Evolutionary conservation across 225 moss, liverwort and hornwort species (phyloP).

Genomic region (Pseudisothecium myosuroides): DNA sequence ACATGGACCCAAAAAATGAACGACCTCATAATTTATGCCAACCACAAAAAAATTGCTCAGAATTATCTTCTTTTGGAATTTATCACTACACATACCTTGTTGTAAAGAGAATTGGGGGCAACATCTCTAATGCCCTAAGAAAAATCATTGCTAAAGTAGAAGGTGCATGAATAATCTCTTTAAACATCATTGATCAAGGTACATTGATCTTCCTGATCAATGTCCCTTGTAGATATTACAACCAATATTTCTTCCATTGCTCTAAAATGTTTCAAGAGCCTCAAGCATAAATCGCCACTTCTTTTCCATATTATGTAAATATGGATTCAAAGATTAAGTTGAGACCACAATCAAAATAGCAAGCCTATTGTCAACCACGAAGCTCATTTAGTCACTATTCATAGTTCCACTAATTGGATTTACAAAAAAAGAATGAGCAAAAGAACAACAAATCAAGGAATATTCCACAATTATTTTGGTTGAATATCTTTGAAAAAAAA

Average conservation of each 20-base stretch:
- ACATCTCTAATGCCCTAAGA: not conserved
- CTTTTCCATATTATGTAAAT: not conserved
- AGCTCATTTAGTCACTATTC: not conserved
- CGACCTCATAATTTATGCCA: not conserved
- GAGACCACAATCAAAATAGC: not conserved
- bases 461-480: not conserved
- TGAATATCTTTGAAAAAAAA: not conserved
- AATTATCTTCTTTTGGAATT: not conserved
- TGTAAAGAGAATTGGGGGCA: not conserved
- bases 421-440: no score
- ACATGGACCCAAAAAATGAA: not conserved
- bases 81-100: not conserved
- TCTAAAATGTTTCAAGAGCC: not conserved
- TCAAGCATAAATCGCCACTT: not conserved
- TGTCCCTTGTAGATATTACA: not conserved
- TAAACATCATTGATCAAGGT: no score
- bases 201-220: not conserved
- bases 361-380: not conserved
- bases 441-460: not conserved
- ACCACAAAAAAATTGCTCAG: fast-evolving
- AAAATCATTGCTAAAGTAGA: not conserved
- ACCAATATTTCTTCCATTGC: not conserved
- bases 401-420: not conserved
- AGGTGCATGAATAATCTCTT: not conserved
- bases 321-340: not conserved